These are phyloP conservation scores for Onygenales sp. DNA, from an alignment of 2,329 filamentous ascomycete genomes.

Conservation along the genomic window DNA sequence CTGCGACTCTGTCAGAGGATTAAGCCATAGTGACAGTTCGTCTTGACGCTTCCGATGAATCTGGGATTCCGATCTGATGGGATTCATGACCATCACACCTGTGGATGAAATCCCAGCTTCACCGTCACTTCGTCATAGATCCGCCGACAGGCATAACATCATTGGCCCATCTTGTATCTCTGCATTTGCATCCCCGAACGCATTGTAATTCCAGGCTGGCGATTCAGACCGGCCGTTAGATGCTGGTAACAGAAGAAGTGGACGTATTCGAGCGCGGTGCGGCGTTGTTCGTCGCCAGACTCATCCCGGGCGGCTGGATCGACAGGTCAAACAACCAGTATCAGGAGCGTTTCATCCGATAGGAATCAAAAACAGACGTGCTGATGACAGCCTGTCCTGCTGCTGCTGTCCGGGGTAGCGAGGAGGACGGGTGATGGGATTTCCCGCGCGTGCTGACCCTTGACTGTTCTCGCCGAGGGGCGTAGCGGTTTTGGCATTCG, in stretches of 20 bases:
- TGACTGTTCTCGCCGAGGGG: background rate
- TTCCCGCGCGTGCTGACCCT: background rate
- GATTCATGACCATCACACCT: too few relatives aligned
- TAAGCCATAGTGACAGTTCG: too few relatives aligned
- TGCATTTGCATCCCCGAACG: background rate
- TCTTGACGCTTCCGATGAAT: too few relatives aligned
- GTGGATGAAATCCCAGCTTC: too few relatives aligned
- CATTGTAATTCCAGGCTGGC: background rate
- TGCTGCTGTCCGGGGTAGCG: background rate
- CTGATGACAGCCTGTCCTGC: background rate
- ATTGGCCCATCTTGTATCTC: background rate
- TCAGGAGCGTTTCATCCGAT: background rate
- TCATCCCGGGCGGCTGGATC: background rate
- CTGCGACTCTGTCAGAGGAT: too few relatives aligned
- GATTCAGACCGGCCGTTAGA: background rate
- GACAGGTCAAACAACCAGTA: background rate
- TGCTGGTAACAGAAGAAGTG: background rate
- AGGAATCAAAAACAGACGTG: background rate
- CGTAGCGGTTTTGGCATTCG: background rate
- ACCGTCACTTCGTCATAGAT: too few relatives aligned
- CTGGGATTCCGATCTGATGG: too few relatives aligned
- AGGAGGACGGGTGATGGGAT: background rate
- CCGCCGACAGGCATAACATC: background rate
- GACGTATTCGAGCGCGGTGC: background rate
- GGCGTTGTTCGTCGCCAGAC: background rate